phyloP scores from a whole-genome alignment of 768 basidiomycete species.

The Russula abietina region DNA sequence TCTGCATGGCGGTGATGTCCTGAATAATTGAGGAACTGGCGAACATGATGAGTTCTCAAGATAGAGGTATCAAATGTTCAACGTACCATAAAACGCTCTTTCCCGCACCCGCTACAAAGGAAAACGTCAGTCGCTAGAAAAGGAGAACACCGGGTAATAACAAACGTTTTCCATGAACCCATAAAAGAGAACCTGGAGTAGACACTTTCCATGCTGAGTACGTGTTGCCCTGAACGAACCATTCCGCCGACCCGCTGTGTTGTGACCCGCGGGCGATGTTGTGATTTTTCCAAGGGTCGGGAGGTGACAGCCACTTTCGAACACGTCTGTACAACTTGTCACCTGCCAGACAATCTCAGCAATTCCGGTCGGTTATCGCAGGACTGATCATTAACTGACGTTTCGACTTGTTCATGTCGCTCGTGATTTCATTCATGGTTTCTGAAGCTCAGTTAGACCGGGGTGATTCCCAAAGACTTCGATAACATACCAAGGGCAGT shows the following conservation, averaged over 20 bases:
- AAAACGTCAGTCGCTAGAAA: background rate
- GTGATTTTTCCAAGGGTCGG: background rate
- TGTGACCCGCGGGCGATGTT: background rate
- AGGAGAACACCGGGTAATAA: background rate
- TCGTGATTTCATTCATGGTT: background rate
- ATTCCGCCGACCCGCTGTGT: background rate
- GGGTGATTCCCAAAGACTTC: no score
- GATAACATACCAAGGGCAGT: background rate
- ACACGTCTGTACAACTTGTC: background rate
- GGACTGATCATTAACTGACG: background rate
- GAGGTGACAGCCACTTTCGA: background rate
- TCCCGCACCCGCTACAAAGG: background rate
- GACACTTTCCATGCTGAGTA: background rate
- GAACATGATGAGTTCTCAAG: background rate
- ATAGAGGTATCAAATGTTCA: background rate
- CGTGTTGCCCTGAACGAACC: background rate
- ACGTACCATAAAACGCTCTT: background rate
- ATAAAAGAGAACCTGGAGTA: background rate
- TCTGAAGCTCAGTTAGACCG: background rate
- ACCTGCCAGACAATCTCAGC: background rate
- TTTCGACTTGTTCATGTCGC: background rate
- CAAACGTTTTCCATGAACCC: background rate
- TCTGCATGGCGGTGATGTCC: background rate
- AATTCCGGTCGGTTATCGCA: background rate
- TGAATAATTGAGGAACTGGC: background rate